Evolutionary conservation across 768 basidiomycete species (phyloP), one percentile per base, ranked within the genome.

Genomic region (Russula sp.): DNA sequence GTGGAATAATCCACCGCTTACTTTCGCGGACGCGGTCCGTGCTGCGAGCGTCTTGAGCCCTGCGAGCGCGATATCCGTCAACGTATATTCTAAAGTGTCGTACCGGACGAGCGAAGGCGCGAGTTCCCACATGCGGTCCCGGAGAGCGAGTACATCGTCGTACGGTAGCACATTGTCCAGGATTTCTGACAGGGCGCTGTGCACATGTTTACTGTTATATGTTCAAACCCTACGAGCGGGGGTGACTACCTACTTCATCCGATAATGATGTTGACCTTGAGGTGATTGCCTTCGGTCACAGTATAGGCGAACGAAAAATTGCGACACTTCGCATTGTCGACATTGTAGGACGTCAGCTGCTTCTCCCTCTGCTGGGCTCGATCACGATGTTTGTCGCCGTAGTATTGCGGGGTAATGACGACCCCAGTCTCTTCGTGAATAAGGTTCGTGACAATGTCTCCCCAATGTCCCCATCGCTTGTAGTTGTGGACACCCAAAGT

Each of bases 51-150:
- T 73, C 68, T 81, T 82, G 11, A 96, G 75, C 5, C 94, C 94
- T 54, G 80, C 78, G 55, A 87, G 75, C 22, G 88, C 84, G 44
- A 94, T 77, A 40, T 89, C 89, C 1, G 74, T 66, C 3, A 91
- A 93, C 1, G 89, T 91, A 27, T 75, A 77, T 76, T 98, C 97
- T 14, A 85, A 79, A 49, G 78, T 76, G 69, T 95, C 94, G 71
- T 95, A 94, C 66, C 93, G 81, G 42, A 96, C 85, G 32, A 98
- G 78, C 2, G 91, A 81, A 1, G 97, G 97, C 22, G 92, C 90
- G 66, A 99, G 86, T 72, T 96, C 94, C 96, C 96, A 98, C 84
- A 98, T 84, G 40, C 97, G 84, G 71, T 98, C 94, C 42, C 95
- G 84, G 50, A 99, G 77, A 51, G 80, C 78, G 6, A 94, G 76